Conservation (phyloP, 306 rosid genomes). For the Echinosophora koreensis region DNA sequence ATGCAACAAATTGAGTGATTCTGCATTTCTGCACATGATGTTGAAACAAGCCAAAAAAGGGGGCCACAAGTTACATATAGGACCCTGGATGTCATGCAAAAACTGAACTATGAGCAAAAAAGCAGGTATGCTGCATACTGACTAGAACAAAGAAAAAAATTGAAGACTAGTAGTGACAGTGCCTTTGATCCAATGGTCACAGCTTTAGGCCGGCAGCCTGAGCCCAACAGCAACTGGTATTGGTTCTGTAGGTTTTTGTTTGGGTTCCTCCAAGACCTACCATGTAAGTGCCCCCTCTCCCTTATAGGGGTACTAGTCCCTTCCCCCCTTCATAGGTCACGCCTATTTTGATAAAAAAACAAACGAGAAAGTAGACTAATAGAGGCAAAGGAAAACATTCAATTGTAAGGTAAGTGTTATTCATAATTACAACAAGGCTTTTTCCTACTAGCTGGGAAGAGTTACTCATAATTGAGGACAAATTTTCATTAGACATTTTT, state of each 20-base stretch:
- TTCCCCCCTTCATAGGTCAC: neutral
- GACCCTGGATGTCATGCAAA: constrained; percentile 19
- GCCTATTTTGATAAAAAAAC: neutral
- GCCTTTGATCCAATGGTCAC: neutral
- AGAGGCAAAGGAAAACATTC: constrained; percentile 1
- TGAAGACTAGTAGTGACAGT: neutral
- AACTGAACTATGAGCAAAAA: neutral
- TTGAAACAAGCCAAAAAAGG: constrained; percentile 21
- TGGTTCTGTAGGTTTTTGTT: neutral
- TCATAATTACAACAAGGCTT: neutral
- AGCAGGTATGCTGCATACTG: neutral
- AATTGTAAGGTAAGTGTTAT: neutral
- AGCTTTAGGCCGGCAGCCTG: neutral
- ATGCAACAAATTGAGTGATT: neutral
- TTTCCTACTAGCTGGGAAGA: neutral
- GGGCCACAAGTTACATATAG: neutral
- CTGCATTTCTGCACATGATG: neutral
- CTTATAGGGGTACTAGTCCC: neutral
- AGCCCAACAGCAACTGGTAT: neutral
- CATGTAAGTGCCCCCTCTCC: neutral
- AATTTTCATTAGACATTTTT: neutral
- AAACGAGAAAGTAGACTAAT: neutral
- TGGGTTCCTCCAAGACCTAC: neutral
- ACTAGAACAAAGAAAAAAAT: neutral
- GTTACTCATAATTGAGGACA: neutral